Conservation (phyloP, 768 basidiomycete species). For the Leccinellum luteum region DNA sequence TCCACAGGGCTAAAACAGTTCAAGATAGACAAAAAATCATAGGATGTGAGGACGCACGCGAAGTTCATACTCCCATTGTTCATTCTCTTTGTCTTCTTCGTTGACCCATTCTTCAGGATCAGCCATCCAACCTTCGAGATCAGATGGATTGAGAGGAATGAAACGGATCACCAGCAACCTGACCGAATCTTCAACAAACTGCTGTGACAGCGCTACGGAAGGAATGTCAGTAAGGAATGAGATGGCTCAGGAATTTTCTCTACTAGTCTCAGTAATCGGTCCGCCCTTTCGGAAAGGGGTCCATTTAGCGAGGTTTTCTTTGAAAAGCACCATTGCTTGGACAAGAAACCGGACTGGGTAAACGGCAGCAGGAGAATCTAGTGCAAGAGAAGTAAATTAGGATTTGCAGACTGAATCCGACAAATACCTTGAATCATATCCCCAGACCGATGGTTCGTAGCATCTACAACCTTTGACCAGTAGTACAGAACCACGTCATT, state of each 20-base stretch:
- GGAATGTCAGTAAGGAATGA: slow-evolving; percentile 11
- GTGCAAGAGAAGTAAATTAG: background rate
- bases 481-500: slow-evolving; percentile 72
- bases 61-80: slow-evolving; percentile 92
- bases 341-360: slow-evolving; percentile 82
- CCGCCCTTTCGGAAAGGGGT: slow-evolving; percentile 62
- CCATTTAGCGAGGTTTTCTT: slow-evolving; percentile 80
- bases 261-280: slow-evolving; percentile 57
- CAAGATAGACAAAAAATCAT: background rate
- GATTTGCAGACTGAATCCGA: background rate
- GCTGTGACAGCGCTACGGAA: slow-evolving; percentile 53
- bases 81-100: slow-evolving; percentile 82
- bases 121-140: slow-evolving; percentile 79
- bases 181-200: slow-evolving; percentile 73
- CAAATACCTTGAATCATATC: slow-evolving; percentile 54
- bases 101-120: slow-evolving; percentile 97
- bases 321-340: slow-evolving; percentile 84
- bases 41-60: slow-evolving; percentile 52
- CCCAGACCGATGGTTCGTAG: slow-evolving; percentile 49
- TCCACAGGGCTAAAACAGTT: slow-evolving; percentile 69
- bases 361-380: slow-evolving; percentile 61
- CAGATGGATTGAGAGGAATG: slow-evolving; percentile 77
- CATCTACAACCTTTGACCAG: slow-evolving; percentile 76
- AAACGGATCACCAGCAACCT: slow-evolving; percentile 77
- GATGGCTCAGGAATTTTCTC: slow-evolving; percentile 13